Evolutionary conservation across 1,284 basidiomycete species (phyloP), one percentile per base, ranked within the genome.

Genomic region (Moniliophthora roreri): DNA sequence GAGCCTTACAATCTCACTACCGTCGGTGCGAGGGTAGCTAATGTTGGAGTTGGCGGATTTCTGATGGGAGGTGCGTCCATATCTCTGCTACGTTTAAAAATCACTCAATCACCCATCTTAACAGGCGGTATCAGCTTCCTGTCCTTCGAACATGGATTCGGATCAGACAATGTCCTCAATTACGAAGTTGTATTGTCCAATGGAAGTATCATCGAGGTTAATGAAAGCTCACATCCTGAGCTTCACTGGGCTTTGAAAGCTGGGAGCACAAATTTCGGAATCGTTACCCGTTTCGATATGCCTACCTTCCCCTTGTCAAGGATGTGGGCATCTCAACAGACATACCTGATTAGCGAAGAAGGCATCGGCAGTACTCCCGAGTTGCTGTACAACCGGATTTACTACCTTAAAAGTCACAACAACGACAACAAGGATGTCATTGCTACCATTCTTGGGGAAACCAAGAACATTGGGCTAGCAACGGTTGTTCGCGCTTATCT

Each of bases 221-320:
- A 57, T 39, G 49, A 48, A 21, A 13, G 51, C 21, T 36, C 36
- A 7, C 42, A 56, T 26, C 45, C 58, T 7, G 60, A 62, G 47
- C 52, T 62, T 5, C 58, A 56, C 50, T 55, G 52, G 54, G 59
- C 60, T 9, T 52, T 62, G 46, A 58, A 58, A 46, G 50, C 48
- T 15, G 61, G 61, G n/a, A 58, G 58, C 23, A 62, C 58, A 7
- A 62, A 62, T 42, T 62, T 55, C 42, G 61, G 46, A 9, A 53
- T 62, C n/a, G 58, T 62, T 11, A 62, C 61, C 18, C 56, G 60
- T 16, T 62, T 60, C 52, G 60, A 61, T 18, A 55, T 60, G 47
- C 35, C 48, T 6, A 61, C 61, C 10, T 60, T 48, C 44, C 57
- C 57, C 24, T 47, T 58, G 11, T 32, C 28, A 11, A 32, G 11